Percentiles rank a stretch among this genome's conserved stretches.
Conservation (phyloP, 495 filamentous ascomycete species). For the Penicillium longicatenatum region DNA sequence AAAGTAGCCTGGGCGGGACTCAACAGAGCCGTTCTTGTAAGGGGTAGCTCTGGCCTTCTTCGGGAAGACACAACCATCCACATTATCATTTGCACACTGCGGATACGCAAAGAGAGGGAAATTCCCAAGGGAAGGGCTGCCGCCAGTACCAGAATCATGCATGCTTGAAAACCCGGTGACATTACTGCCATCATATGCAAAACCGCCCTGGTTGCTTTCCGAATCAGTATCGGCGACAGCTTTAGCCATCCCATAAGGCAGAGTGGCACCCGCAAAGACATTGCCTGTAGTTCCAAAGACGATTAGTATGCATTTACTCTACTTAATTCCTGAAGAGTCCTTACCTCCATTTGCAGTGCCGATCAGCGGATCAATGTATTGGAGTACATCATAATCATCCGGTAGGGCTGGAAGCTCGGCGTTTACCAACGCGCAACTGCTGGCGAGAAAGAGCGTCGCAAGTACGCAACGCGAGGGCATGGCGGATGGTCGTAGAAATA, state of each 20-base stretch:
- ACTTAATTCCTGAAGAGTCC: neutral
- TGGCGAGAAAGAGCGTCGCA: slow-evolving; percentile 21
- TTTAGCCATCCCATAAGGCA: slow-evolving; percentile 78
- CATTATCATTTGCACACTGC: slow-evolving; percentile 61
- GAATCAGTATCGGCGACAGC: slow-evolving; percentile 74
- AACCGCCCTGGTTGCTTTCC: slow-evolving; percentile 69
- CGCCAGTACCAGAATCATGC: slow-evolving; percentile 76
- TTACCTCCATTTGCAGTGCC: slow-evolving; percentile 62
- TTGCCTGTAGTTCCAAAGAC: slow-evolving; percentile 37
- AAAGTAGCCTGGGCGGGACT: slow-evolving; percentile 71
- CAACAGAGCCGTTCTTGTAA: slow-evolving; percentile 57
- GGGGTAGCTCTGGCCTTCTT: slow-evolving; percentile 52
- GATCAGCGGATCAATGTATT: slow-evolving; percentile 60
- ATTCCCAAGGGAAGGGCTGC: slow-evolving; percentile 71
- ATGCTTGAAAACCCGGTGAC: slow-evolving; percentile 75
- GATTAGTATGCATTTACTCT: neutral
- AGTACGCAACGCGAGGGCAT: slow-evolving; percentile 17
- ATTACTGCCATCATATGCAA: slow-evolving; percentile 64
- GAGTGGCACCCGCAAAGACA: slow-evolving; percentile 74
- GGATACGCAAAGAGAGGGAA: slow-evolving; percentile 73
- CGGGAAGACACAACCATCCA: slow-evolving; percentile 67
- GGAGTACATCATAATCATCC: slow-evolving; percentile 45
- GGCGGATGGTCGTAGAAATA: neutral
- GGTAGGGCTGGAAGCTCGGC: slow-evolving; percentile 13
- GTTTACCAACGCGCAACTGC: slow-evolving; percentile 17